These are phyloP conservation scores for Ophiostoma novo-ulmi DNA, from an alignment of 2,329 filamentous ascomycete species.

Conservation along the genomic window DNA sequence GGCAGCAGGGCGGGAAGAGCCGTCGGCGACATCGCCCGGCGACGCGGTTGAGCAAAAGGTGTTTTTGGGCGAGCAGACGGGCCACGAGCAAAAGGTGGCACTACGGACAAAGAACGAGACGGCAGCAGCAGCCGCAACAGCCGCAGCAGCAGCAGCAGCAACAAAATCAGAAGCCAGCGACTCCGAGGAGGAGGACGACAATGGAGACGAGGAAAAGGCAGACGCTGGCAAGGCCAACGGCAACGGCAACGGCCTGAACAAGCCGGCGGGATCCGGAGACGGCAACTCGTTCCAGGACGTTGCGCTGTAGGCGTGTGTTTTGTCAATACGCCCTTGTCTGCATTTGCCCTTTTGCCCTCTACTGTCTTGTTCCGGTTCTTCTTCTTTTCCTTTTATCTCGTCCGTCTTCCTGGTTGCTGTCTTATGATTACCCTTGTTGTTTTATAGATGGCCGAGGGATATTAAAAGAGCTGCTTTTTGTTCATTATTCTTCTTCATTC, in stretches of 20 bases:
- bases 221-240: conserved; percentile 32
- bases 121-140: conserved; percentile 25
- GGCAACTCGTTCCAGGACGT: conserved; percentile 61
- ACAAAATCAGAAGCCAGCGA: conserved; percentile 18
- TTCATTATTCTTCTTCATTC: neutral
- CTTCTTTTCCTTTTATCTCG: neutral
- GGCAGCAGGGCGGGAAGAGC: conserved; percentile 20
- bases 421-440: neutral
- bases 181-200: conserved; percentile 20
- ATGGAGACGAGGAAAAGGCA: conserved; percentile 31
- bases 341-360: neutral
- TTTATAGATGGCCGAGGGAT: conserved; percentile 13
- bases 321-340: neutral
- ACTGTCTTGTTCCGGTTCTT: neutral
- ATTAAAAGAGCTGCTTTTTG: conserved; percentile 2
- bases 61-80: conserved; percentile 47
- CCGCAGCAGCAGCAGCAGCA: conserved; percentile 25
- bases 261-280: conserved; percentile 44
- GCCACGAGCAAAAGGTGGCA: conserved; percentile 48
- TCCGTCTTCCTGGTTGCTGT: neutral
- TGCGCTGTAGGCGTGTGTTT: conserved; percentile 41
- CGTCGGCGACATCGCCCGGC: neutral
- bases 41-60: conserved; percentile 50
- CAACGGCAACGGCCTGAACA: conserved; percentile 26
- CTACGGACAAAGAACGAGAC: conserved; percentile 39